Conservation (phyloP, 768 basidiomycete genomes). For the Lactarius akahatsu region DNA sequence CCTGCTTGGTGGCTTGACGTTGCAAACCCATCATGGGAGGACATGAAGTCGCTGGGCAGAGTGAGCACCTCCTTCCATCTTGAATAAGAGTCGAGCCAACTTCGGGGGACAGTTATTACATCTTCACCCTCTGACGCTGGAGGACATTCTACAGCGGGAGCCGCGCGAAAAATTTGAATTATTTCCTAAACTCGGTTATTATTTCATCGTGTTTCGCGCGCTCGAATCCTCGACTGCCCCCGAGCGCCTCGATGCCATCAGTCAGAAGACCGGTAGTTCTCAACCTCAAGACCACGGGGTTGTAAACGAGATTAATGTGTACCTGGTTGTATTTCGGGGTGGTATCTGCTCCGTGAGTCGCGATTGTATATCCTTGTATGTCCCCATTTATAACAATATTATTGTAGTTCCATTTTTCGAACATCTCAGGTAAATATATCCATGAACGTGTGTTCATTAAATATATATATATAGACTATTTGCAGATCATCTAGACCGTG, state of each 20-base stretch:
- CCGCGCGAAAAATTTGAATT: constrained; percentile 89
- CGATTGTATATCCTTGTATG: not conserved
- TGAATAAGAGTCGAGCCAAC: not conserved
- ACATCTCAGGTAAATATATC: constrained; percentile 57
- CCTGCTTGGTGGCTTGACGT: constrained; percentile 92
- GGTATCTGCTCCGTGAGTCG: constrained; percentile 73
- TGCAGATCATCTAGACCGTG: constrained; percentile 72
- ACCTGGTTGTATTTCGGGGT: constrained; percentile 84
- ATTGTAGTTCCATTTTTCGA: constrained; percentile 82
- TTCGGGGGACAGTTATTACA: constrained; percentile 59
- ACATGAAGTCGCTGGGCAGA: constrained; percentile 83
- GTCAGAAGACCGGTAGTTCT: constrained; percentile 31
- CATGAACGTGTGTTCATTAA: constrained; percentile 18
- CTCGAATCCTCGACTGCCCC: constrained; percentile 58
- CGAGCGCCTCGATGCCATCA: constrained; percentile 39
- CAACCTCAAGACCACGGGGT: constrained; percentile 40
- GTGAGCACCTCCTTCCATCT: constrained; percentile 38
- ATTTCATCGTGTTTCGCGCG: constrained; percentile 85
- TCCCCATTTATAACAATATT: constrained; percentile 5
- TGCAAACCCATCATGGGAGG: constrained; percentile 82
- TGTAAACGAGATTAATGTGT: constrained; percentile 80
- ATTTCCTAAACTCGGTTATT: constrained; percentile 87
- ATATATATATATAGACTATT: not conserved
- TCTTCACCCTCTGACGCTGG: constrained; percentile 88
- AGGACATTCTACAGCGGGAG: constrained; percentile 91